Evolutionary conservation across 768 basidiomycete species (phyloP), one percentile per base, ranked within the genome.

Genomic region (Pisolithus tinctorius): DNA sequence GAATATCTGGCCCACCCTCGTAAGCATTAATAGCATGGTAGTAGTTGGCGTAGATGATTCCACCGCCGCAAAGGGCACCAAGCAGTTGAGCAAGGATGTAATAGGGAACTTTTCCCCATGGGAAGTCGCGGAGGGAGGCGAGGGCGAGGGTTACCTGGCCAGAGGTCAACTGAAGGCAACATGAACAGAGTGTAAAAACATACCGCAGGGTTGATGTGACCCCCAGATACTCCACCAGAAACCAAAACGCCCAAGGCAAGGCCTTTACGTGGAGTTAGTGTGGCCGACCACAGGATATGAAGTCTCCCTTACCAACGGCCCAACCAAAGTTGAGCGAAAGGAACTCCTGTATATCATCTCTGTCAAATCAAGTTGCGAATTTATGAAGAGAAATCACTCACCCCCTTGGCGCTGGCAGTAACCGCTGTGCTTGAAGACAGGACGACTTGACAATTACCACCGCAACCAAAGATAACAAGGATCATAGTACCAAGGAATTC

Each of bases 101-200:
- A 20, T 58, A 74, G 0, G 89, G 89, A 0, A 89, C 89, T 63
- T 91, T 91, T 57, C 74, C 76, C 84, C 86, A 86, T 0, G 89
- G 86, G 66, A 92, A 90, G 43, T 74, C 76, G 55, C 88, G 80
- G 64, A 82, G 81, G 2, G 79, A 71, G 4, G 85, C 86, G 42
- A 89, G 60, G 13, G 81, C 75, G 46, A 92, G 66, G 16, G 89
- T 92, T 25, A 90, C 74, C 83, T 84, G 23, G 29, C 4, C 8
- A 20, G 27, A 29, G 34, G 27, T 61, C n/a, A 60, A 48, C 29
- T 16, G n/a, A 29, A 7, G 13, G 30, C 4, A 40, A 17, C 48
- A 17, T 39, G n/a, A 14, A 14, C 26, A 40, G 42, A 39, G 5
- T 11, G 25, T 37, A 4, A 17, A 4, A 36, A 67, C 74, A 13